phyloP scores from a whole-genome alignment of 192 early-diverging fungal genomes.

The Diversispora eburnea region DNA sequence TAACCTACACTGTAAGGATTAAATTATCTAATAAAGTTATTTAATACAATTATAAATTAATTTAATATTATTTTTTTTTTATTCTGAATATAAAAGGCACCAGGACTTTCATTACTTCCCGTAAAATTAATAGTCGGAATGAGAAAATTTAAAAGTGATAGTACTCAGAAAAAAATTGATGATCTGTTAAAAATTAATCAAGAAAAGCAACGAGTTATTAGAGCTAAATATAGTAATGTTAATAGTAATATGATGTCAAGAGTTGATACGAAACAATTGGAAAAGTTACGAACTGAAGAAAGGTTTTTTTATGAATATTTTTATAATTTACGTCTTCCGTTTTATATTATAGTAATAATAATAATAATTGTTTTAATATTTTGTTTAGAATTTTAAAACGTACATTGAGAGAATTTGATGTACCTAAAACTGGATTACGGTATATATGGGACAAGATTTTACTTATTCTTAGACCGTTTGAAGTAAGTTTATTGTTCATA shows the following conservation, averaged over 20 bases:
- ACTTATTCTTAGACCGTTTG: slow-evolving; percentile 1
- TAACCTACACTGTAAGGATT: slow-evolving; percentile 51
- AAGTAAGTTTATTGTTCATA: neutral
- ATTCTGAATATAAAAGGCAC: slow-evolving; percentile 1
- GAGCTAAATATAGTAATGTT: neutral
- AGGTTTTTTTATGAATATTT: neutral
- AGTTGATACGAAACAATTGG: neutral
- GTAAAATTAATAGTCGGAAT: neutral
- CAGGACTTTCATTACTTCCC: slow-evolving; percentile 5
- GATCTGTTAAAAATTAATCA: neutral
- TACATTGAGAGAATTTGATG: neutral
- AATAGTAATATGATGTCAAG: neutral
- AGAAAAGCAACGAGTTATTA: slow-evolving; percentile 15
- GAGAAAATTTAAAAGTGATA: neutral
- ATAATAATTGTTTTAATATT: neutral
- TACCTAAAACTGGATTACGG: neutral
- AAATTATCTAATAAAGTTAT: too few relatives aligned
- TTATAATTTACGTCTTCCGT: neutral
- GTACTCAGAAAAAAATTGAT: neutral
- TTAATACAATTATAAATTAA: too few relatives aligned
- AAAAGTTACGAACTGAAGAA: neutral
- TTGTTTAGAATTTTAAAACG: neutral
- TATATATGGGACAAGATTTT: slow-evolving; percentile 5
- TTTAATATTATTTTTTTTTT: too few relatives aligned
- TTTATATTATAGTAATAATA: neutral